A percentile compares a stretch with the other conserved stretches of the same genome.
Conservation (phyloP, 129 eudicot genomes). For the Escallonia herrerae region DNA sequence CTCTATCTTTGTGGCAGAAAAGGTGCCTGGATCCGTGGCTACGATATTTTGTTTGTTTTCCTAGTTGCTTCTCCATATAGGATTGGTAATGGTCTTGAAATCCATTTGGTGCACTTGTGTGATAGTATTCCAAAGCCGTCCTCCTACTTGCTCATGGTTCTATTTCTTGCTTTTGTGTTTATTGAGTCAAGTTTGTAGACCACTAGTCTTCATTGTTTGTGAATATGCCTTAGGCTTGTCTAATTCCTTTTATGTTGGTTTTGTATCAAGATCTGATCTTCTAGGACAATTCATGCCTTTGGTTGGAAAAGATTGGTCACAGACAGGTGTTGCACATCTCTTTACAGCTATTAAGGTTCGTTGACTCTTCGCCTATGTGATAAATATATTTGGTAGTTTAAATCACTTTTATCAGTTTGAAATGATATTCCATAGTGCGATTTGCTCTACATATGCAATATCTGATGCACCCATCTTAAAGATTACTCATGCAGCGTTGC, state of each 20-base stretch:
- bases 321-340: constrained; percentile 92
- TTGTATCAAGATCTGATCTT: constrained; percentile 77
- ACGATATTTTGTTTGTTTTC: too few species aligned
- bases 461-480: too few species aligned
- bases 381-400: neutral
- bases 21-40: too few species aligned
- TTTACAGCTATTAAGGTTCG: constrained; percentile 92
- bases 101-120: too few species aligned
- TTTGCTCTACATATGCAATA: too few species aligned
- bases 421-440: too few species aligned
- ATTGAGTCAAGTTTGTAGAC: neutral
- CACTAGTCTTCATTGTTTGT: neutral
- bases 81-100: too few species aligned
- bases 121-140: too few species aligned
- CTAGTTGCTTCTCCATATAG: too few species aligned
- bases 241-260: constrained; percentile 4
- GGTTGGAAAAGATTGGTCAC: constrained; percentile 99
- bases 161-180: neutral
- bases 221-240: neutral
- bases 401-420: neutral
- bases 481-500: too few species aligned
- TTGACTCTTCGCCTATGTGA: neutral
- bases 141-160: too few species aligned
- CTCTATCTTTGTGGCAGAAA: too few species aligned
- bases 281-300: constrained; percentile 99